A percentile compares a stretch with the other conserved stretches of the same genome.
Conservation (phyloP, 352 stramenopile genomes). For the Phytophthora megakarya region DNA sequence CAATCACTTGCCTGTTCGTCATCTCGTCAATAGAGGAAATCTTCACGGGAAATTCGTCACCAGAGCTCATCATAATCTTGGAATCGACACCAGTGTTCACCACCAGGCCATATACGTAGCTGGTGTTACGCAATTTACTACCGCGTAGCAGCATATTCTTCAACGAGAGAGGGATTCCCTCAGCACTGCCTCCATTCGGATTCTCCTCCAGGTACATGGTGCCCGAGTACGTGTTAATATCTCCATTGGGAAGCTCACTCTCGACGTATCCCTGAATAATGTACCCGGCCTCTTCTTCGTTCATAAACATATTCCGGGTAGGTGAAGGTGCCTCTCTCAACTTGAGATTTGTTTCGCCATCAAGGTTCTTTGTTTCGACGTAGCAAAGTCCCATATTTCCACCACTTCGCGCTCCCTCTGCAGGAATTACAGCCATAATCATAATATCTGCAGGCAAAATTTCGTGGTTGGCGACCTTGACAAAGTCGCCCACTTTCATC, state of each 20-base stretch:
- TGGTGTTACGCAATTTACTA: constrained; percentile 91
- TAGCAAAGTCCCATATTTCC: constrained; percentile 85
- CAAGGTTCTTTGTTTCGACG: constrained; percentile 90
- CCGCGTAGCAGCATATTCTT: constrained; percentile 93
- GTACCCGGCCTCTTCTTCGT: constrained; percentile 68
- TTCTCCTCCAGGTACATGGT: constrained; percentile 70
- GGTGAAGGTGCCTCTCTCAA: constrained; percentile 67
- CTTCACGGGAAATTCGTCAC: constrained; percentile 82
- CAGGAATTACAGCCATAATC: constrained; percentile 75
- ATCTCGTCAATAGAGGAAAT: constrained; percentile 86
- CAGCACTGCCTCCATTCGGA: constrained; percentile 38
- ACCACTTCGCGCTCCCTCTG: constrained; percentile 56
- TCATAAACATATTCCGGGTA: constrained; percentile 70
- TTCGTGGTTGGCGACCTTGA: constrained; percentile 86
- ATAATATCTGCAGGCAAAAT: constrained; percentile 82
- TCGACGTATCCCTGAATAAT: constrained; percentile 74
- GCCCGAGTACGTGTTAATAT: constrained; percentile 83
- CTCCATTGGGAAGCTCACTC: constrained; percentile 79
- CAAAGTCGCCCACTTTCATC: constrained; percentile 77
- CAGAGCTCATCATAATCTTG: constrained; percentile 93
- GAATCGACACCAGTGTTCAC: constrained; percentile 93
- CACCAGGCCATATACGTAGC: constrained; percentile 89
- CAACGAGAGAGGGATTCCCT: constrained; percentile 63
- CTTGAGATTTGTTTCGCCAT: constrained; percentile 89
- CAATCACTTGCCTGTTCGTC: constrained; percentile 86